Percentiles rank a stretch among this genome's conserved stretches.
Evolutionary conservation across 345 rosid genomes (phyloP).

Genomic region (Populus ilicifolia): DNA sequence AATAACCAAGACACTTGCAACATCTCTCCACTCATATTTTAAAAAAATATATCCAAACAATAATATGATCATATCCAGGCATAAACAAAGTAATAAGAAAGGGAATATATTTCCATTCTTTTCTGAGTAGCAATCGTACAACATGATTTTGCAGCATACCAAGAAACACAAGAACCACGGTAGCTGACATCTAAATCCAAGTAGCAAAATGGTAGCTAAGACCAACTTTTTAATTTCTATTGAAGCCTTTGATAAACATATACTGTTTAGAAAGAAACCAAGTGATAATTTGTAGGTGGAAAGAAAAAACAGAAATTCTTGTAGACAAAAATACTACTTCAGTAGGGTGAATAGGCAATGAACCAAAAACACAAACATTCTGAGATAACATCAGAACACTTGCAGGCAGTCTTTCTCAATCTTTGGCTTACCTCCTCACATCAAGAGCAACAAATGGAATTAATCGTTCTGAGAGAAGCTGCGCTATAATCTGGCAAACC

Average conservation of each 20-base stretch:
- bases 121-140: not conserved
- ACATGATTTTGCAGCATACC: not conserved
- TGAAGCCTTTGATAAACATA: not conserved
- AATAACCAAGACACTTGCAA: not conserved
- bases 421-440: constrained; percentile 66
- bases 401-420: not conserved
- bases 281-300: not conserved
- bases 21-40: not conserved
- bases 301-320: not conserved
- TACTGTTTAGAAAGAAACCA: not conserved
- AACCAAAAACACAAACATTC: not conserved
- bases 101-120: not conserved
- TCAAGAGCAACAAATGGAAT: constrained; percentile 99
- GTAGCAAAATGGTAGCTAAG: not conserved
- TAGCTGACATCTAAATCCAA: not conserved
- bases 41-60: not conserved
- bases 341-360: not conserved
- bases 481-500: constrained; percentile 82
- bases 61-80: not conserved
- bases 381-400: not conserved
- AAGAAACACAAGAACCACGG: not conserved
- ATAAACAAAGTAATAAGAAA: not conserved
- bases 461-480: constrained; percentile 94
- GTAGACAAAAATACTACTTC: not conserved
- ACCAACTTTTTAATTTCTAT: not conserved